A percentile compares a stretch with the other conserved stretches of the same genome.
These are phyloP conservation scores for Thymus quinquecostatus DNA, from an alignment of 257 asterid genomes.

Conservation along the genomic window DNA sequence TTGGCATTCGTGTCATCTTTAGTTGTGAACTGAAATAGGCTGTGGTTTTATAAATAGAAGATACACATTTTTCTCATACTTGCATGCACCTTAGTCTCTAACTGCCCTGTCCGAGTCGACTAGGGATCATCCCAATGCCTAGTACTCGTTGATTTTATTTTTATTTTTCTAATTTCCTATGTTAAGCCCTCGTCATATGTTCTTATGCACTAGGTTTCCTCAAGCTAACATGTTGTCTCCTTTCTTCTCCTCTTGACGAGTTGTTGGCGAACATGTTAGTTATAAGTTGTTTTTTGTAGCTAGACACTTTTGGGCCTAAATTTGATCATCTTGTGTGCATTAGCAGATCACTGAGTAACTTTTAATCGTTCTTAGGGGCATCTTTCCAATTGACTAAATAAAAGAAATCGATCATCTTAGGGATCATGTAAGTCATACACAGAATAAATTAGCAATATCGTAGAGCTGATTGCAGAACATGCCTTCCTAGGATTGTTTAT, in stretches of 20 bases:
- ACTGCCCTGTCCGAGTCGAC: background rate
- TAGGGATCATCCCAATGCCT: background rate
- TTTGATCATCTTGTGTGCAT: no score
- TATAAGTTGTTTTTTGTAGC: no score
- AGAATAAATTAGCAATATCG: background rate
- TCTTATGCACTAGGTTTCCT: background rate
- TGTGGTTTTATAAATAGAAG: slow-evolving; percentile 21
- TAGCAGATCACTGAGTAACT: no score
- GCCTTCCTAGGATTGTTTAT: slow-evolving; percentile 1
- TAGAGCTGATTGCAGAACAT: background rate
- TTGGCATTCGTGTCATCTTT: slow-evolving; percentile 79
- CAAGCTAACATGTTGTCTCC: background rate
- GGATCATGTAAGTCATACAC: background rate
- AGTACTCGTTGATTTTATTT: no score
- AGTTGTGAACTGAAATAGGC: slow-evolving; percentile 58
- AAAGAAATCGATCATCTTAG: background rate
- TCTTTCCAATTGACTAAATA: background rate
- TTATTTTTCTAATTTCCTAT: background rate
- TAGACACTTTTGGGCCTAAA: no score
- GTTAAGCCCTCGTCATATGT: background rate
- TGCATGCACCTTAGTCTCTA: background rate
- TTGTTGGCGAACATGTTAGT: no score
- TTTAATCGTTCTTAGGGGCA: no score
- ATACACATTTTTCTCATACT: slow-evolving; percentile 16
- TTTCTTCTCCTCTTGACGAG: background rate